Percentiles rank a stretch among this genome's conserved stretches.
Evolutionary conservation across 805 yeast genomes (phyloP).

Genomic region (Ogataea methanolica): DNA sequence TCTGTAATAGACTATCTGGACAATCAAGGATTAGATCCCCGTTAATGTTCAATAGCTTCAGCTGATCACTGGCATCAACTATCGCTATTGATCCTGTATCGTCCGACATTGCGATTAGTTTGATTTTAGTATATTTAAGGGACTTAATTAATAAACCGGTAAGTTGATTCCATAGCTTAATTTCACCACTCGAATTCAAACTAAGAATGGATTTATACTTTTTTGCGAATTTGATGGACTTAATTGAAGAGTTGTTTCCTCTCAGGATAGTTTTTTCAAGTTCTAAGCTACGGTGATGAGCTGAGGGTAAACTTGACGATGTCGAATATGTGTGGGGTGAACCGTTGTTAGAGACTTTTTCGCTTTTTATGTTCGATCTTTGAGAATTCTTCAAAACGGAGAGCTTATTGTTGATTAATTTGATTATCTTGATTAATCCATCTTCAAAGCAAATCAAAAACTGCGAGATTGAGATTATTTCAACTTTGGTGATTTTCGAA

Average conservation of each 20-base stretch:
- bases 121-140: constrained; percentile 13
- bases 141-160: constrained; percentile 45
- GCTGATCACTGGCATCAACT: constrained; percentile 13
- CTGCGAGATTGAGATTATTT: constrained; percentile 37
- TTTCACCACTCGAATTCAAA: constrained; percentile 49
- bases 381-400: constrained; percentile 41
- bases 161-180: constrained; percentile 62
- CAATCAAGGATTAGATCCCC: constrained; percentile 29
- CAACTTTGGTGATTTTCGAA: constrained; percentile 34
- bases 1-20: too few relatives aligned
- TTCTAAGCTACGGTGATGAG: background rate
- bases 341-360: constrained; percentile 1
- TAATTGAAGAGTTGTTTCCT: constrained; percentile 52
- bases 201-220: constrained; percentile 53
- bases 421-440: constrained; percentile 51
- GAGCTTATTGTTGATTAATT: constrained; percentile 12
- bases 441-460: constrained; percentile 49
- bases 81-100: constrained; percentile 51
- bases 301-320: constrained; percentile 3
- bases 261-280: constrained; percentile 34
- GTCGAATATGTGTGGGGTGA: background rate
- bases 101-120: constrained; percentile 43
- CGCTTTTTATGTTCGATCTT: constrained; percentile 16
- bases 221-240: constrained; percentile 42
- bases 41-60: constrained; percentile 47